Percentiles rank a stretch among this genome's conserved stretches.
These are phyloP conservation scores for Bocquillonia castaneifolia DNA, from an alignment of 441 rosid genomes.

Conservation along the genomic window DNA sequence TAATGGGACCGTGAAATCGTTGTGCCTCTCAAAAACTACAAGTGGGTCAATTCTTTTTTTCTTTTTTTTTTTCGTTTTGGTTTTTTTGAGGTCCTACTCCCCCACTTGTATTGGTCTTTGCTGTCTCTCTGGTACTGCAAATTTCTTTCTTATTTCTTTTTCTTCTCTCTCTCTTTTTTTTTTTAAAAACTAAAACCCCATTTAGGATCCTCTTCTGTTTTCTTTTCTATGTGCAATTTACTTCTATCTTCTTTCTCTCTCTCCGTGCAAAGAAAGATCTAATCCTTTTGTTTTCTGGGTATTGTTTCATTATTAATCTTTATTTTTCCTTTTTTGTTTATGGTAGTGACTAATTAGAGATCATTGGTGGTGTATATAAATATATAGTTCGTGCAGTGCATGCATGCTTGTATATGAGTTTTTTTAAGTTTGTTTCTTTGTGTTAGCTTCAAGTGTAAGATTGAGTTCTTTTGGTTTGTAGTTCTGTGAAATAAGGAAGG, in stretches of 20 bases:
- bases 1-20: constrained; percentile 41
- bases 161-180: constrained; percentile 3
- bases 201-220: constrained; percentile 11
- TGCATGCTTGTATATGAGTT: constrained; percentile 17
- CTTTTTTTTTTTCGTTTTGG: neutral
- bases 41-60: constrained; percentile 39
- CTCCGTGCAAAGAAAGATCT: constrained; percentile 32
- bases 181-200: constrained; percentile 16
- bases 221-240: constrained; percentile 23
- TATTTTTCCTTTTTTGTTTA: constrained; percentile 9
- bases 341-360: constrained; percentile 8
- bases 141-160: neutral
- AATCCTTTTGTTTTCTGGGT: constrained; percentile 22
- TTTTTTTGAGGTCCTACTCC: constrained; percentile 36
- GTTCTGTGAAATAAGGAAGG: constrained; percentile 17
- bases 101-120: constrained; percentile 44
- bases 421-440: neutral
- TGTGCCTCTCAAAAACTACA: constrained; percentile 33
- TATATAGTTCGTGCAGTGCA: neutral
- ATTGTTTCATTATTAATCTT: constrained; percentile 10
- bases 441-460: constrained; percentile 20
- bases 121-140: constrained; percentile 30
- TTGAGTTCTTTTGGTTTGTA: constrained; percentile 4
- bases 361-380: neutral
- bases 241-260: constrained; percentile 23